phyloP scores from a whole-genome alignment of 345 rosid species.

The Linum trigynum region DNA sequence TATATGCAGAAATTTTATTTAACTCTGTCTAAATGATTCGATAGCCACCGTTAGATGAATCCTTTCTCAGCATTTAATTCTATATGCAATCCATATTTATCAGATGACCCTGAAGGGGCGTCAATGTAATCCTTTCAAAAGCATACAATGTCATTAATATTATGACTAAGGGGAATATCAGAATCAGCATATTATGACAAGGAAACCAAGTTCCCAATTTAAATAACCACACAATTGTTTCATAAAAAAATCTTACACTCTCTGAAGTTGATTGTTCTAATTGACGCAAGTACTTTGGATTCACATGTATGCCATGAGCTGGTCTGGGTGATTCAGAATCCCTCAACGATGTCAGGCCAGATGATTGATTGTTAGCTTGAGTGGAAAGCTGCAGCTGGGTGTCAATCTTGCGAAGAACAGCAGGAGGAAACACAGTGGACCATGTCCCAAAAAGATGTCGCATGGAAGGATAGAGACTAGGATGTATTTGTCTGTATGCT shows the following conservation, averaged over 20 bases:
- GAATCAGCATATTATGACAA: neutral
- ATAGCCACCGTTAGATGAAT: too few relatives aligned
- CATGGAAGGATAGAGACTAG: conserved; percentile 61
- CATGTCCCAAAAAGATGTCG: conserved; percentile 94
- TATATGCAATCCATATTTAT: too few relatives aligned
- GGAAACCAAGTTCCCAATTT: neutral
- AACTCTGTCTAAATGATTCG: too few relatives aligned
- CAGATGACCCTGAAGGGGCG: too few relatives aligned
- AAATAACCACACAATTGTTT: neutral
- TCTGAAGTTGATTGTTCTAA: conserved; percentile 56
- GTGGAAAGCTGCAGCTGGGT: conserved; percentile 55
- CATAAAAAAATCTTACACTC: conserved; percentile 46
- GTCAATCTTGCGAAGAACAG: conserved; percentile 66
- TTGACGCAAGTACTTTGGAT: conserved; percentile 87
- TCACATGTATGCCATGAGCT: conserved; percentile 90
- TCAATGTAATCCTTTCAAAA: conserved; percentile 8
- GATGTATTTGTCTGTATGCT: conserved; percentile 76
- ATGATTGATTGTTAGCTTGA: conserved; percentile 38
- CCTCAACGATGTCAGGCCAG: conserved; percentile 36
- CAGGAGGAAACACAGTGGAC: conserved; percentile 70
- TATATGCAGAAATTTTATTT: neutral
- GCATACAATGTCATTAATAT: conserved; percentile 8
- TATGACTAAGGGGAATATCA: neutral
- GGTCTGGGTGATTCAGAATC: conserved; percentile 71
- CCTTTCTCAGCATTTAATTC: too few relatives aligned